These are phyloP conservation scores for Tetrahymena thermophila DNA, from an alignment of 73 alveolate species.

Conservation along the genomic window DNA sequence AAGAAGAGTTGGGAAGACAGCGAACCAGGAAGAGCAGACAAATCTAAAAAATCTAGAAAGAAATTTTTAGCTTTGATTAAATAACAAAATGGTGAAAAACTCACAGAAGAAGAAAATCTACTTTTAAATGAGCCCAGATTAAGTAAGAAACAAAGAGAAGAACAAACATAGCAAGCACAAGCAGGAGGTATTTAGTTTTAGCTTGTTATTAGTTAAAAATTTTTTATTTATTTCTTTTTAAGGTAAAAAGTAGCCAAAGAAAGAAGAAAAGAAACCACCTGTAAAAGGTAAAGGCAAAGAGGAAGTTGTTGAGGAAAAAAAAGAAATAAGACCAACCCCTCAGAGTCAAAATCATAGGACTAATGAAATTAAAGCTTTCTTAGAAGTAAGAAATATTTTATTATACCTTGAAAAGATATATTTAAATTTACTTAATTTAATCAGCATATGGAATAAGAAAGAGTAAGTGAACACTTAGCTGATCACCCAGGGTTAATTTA, in stretches of 20 bases:
- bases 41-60: constrained; percentile 85
- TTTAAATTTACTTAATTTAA: background rate
- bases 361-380: constrained; percentile 18
- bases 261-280: constrained; percentile 34
- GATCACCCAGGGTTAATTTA: constrained; percentile 41
- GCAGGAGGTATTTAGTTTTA: background rate
- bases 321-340: constrained; percentile 10
- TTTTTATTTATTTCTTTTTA: background rate
- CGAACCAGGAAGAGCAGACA: constrained; percentile 97
- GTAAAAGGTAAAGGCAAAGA: constrained; percentile 20
- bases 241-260: constrained; percentile 25
- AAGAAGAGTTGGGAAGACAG: constrained; percentile 91
- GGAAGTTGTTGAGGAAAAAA: constrained; percentile 6
- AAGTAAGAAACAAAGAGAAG: constrained; percentile 41
- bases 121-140: constrained; percentile 37
- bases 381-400: background rate
- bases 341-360: constrained; percentile 12
- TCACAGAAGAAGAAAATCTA: constrained; percentile 39
- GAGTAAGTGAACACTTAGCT: constrained; percentile 35
- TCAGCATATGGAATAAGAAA: constrained; percentile 27
- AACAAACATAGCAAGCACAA: constrained; percentile 1
- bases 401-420: too few relatives aligned
- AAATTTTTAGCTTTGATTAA: constrained; percentile 65
- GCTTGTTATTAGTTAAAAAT: background rate
- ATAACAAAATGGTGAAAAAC: constrained; percentile 69